Evolutionary conservation across 2,329 filamentous ascomycete genomes (phyloP).

Genomic region (Thielaviopsis cerberus): DNA sequence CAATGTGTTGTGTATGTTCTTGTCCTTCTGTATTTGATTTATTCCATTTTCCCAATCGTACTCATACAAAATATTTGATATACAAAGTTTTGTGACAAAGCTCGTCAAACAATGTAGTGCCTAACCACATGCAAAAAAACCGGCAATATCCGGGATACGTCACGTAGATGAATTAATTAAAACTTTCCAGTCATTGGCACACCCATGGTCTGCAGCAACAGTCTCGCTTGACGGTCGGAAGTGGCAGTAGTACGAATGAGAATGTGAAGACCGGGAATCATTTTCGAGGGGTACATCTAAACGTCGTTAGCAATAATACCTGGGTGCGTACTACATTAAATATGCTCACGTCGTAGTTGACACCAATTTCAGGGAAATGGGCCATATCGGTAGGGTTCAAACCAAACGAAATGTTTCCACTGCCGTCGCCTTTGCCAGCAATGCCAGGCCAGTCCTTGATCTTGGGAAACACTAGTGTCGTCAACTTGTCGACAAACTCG

Average conservation of each 20-base stretch:
- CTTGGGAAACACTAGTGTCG: conserved; percentile 77
- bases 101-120: not conserved
- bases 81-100: conserved; percentile 5
- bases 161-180: not conserved
- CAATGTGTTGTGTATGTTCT: not conserved
- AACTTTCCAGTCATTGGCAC: conserved; percentile 21
- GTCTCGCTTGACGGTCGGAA: conserved; percentile 65
- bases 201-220: conserved; percentile 52
- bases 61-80: conserved; percentile 7
- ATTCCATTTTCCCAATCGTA: not conserved
- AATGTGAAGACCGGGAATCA: conserved; percentile 75
- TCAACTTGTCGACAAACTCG: conserved; percentile 75
- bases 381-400: conserved; percentile 57
- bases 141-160: too few species aligned
- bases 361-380: conserved; percentile 82
- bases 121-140: not conserved
- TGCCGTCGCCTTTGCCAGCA: conserved; percentile 54
- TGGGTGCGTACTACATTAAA: conserved; percentile 3
- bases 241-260: conserved; percentile 69
- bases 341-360: conserved; percentile 73
- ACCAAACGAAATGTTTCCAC: conserved; percentile 74
- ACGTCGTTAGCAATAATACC: conserved; percentile 11
- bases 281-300: conserved; percentile 42
- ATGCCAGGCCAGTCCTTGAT: conserved; percentile 86
- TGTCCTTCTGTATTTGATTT: not conserved